These are phyloP conservation scores for Eutypa lata DNA, from an alignment of 2,329 filamentous ascomycete genomes.

Conservation along the genomic window DNA sequence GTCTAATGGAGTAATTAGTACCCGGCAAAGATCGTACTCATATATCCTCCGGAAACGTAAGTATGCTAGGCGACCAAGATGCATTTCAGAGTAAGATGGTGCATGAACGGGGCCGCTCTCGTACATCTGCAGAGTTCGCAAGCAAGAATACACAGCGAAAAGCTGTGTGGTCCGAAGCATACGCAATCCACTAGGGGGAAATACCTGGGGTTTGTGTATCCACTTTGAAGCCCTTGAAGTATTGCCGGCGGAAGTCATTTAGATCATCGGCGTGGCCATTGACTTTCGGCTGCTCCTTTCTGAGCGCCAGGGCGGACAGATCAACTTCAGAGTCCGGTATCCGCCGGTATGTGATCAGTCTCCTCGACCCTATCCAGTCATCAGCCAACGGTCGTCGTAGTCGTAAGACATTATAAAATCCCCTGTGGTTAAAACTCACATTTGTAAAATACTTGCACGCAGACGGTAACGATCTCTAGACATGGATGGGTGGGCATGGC, in stretches of 20 bases:
- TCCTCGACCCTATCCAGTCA: constrained; percentile 67
- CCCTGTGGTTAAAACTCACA: constrained; percentile 53
- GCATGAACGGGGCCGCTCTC: no score
- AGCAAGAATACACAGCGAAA: no score
- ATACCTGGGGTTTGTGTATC: constrained; percentile 17
- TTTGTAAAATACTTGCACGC: constrained; percentile 84
- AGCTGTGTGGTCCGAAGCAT: background rate
- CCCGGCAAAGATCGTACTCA: no score
- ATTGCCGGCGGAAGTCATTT: constrained; percentile 58
- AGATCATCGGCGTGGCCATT: constrained; percentile 54
- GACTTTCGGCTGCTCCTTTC: constrained; percentile 25
- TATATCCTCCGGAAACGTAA: no score
- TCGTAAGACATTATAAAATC: background rate
- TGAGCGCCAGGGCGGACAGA: constrained; percentile 33
- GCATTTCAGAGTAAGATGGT: no score
- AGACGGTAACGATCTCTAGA: constrained; percentile 70
- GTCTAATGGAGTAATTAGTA: background rate
- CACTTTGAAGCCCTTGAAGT: constrained; percentile 54
- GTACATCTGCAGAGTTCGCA: no score
- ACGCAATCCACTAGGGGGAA: constrained; percentile 2
- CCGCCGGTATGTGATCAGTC: constrained; percentile 81
- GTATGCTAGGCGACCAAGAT: no score
- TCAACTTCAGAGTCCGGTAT: constrained; percentile 59
- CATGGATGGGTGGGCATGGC: constrained; percentile 73
- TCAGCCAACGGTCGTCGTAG: constrained; percentile 1